Evolutionary conservation across 2,329 filamentous ascomycete genomes (phyloP), one percentile per base, ranked within the genome.

Genomic region (Sporothrix inflata): DNA sequence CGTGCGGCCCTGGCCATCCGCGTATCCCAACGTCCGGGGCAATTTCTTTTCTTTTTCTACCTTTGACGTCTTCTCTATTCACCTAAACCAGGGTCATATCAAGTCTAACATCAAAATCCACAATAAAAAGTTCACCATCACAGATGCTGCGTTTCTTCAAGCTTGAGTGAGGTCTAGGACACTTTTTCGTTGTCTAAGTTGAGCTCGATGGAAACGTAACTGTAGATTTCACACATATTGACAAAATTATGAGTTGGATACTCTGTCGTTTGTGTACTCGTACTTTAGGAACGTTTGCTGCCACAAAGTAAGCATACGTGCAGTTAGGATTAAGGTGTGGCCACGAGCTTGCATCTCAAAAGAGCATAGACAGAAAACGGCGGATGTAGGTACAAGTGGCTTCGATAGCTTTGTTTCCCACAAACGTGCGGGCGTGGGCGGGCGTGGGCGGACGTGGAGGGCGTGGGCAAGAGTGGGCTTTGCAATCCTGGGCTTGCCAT

Each of bases 401-500:
- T 45, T 42, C 11, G 34, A 63, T 14, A 42, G 57, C 19, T 60
- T 57, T 6, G 21, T 12, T 45, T 27, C 3, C 14, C 1, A 5
- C 40, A 6, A 45, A 63, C 60, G 60, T 45, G 60, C n/a, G 19
- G 38, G 60, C 60, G 21, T 63, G 60, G 55, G 19, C 38, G n/a
- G n/a, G n/a, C n/a, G n/a, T n/a, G n/a, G n/a, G 60, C n/a, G 19
- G 38, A 38, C 60, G 21, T 34, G 30, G 30, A 34, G 27, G 53
- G 7, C 53, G 27, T 34, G 27, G 27, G 7, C 16, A 42, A 12
- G 7, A 49, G 7, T 6, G 63, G n/a, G 63, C 42, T 66, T 66
- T 66, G 63, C 63, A 66, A 66, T 66, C 24, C 42, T 49, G 42
- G 45, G 11, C 9, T 14, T n/a, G 24, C 19, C n/a, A 66, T 49